These are phyloP conservation scores for Penicillium desertorum DNA, from an alignment of 495 filamentous ascomycete species.

Conservation along the genomic window DNA sequence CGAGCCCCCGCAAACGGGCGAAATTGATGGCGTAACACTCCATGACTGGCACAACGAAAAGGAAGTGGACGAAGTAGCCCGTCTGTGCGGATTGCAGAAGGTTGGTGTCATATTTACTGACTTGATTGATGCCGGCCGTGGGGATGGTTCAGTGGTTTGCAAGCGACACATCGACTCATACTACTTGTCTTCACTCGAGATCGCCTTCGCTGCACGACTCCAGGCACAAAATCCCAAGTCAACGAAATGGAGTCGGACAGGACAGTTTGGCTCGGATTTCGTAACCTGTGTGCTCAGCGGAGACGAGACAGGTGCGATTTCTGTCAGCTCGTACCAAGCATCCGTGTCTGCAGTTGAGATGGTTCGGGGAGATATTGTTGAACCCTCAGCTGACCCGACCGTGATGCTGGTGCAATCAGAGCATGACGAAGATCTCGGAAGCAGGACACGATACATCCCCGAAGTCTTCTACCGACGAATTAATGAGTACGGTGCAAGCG, in stretches of 20 bases:
- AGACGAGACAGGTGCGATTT: constrained; percentile 83
- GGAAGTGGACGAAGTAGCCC: constrained; percentile 77
- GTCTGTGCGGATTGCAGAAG: constrained; percentile 80
- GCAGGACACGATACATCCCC: constrained; percentile 83
- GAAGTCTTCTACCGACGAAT: constrained; percentile 96
- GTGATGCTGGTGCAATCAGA: constrained; percentile 95
- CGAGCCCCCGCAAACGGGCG: constrained; percentile 87
- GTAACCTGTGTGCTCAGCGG: constrained; percentile 94
- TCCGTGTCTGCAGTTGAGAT: constrained; percentile 96
- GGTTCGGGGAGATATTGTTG: constrained; percentile 91
- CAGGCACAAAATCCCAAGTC: constrained; percentile 86
- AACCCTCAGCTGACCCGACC: constrained; percentile 87
- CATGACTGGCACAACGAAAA: constrained; percentile 86
- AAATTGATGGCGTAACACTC: constrained; percentile 87
- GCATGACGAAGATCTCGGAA: constrained; percentile 71
- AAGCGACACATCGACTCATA: constrained; percentile 96
- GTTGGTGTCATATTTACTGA: constrained; percentile 97
- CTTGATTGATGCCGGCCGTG: constrained; percentile 75
- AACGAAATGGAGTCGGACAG: constrained; percentile 96
- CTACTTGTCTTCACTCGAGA: constrained; percentile 88
- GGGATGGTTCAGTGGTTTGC: constrained; percentile 83
- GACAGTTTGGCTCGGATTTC: constrained; percentile 92
- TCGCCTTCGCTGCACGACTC: constrained; percentile 81
- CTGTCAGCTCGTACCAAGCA: constrained; percentile 89
- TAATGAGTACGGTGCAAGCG: constrained; percentile 94